Evolutionary conservation across 1,284 basidiomycete genomes (phyloP).

Genomic region (Cryptococcus jaspeensis): DNA sequence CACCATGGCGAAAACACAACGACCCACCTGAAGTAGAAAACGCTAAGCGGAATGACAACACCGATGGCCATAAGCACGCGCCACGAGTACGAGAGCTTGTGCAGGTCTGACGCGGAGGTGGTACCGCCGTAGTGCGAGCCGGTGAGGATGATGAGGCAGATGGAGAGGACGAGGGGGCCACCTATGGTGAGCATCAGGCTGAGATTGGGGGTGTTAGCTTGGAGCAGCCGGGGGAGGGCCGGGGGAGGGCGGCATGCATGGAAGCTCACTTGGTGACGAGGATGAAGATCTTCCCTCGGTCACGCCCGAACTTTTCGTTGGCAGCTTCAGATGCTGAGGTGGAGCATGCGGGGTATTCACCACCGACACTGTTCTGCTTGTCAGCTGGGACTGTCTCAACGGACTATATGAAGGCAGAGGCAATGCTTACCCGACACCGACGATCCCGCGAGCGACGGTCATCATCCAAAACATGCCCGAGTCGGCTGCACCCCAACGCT

Average conservation of each 20-base stretch:
- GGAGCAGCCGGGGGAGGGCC: too few species aligned
- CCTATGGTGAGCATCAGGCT: slow-evolving; percentile 56
- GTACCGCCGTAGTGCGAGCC: slow-evolving; percentile 28
- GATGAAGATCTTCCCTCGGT: slow-evolving; percentile 70
- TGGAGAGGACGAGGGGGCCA: slow-evolving; percentile 65
- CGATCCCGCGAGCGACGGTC: slow-evolving; percentile 68
- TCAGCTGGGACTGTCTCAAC: too few species aligned
- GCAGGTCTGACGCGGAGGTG: slow-evolving; percentile 60
- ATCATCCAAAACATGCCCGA: slow-evolving; percentile 69
- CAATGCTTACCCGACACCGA: slow-evolving; percentile 60
- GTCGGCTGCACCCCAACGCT: background rate
- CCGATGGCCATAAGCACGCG: slow-evolving; percentile 72
- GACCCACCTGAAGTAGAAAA: slow-evolving; percentile 55
- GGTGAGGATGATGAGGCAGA: slow-evolving; percentile 68
- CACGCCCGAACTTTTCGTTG: slow-evolving; percentile 64
- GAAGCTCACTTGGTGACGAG: slow-evolving; percentile 63
- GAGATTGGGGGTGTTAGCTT: background rate
- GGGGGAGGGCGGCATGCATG: too few species aligned
- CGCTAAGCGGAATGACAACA: slow-evolving; percentile 65
- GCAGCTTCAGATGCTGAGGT: slow-evolving; percentile 68
- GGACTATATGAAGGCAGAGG: too few species aligned
- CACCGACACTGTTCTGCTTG: slow-evolving; percentile 56
- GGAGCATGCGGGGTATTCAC: slow-evolving; percentile 73
- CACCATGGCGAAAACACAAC: too few species aligned
- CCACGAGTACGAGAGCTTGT: slow-evolving; percentile 70